Evolutionary conservation across 164 flowering plant genomes (phyloP).

Genomic region (Liquidambar formosana): DNA sequence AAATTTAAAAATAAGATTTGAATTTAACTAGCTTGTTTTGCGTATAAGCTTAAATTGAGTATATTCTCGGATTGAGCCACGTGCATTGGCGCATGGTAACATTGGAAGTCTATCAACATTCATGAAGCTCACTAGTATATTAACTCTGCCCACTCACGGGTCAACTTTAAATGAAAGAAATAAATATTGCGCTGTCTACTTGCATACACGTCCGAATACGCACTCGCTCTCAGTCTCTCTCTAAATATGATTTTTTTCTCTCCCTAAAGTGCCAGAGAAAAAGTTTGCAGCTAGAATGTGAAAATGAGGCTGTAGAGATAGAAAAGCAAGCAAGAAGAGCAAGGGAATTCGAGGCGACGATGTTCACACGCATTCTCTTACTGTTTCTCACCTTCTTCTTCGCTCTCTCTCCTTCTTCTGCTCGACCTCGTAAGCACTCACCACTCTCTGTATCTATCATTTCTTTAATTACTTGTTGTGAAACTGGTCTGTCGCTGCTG

Average conservation of each 20-base stretch:
- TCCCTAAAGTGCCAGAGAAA: slow-evolving; percentile 3
- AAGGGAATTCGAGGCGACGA: slow-evolving; percentile 10
- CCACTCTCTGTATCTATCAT: background rate
- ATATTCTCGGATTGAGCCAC: background rate
- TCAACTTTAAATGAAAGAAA: slow-evolving; percentile 15
- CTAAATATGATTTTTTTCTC: background rate
- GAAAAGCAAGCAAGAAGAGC: background rate
- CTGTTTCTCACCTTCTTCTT: slow-evolving; percentile 27
- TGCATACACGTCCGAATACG: slow-evolving; percentile 22
- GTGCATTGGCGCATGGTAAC: background rate
- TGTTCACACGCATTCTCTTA: slow-evolving; percentile 22
- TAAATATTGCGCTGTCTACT: background rate
- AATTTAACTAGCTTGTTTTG: no score
- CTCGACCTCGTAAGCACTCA: slow-evolving; percentile 29
- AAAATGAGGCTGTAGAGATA: background rate
- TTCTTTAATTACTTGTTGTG: background rate
- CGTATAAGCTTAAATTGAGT: no score
- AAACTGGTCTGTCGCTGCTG: background rate
- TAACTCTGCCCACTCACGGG: slow-evolving; percentile 4
- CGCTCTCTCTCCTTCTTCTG: slow-evolving; percentile 21
- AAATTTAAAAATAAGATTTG: no score
- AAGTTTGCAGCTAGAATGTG: slow-evolving; percentile 8
- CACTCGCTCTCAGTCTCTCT: slow-evolving; percentile 9
- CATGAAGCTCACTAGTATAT: slow-evolving; percentile 2
- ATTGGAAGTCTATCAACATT: background rate